Conservation (phyloP, 306 rosid genomes). For the Glycine soja region DNA sequence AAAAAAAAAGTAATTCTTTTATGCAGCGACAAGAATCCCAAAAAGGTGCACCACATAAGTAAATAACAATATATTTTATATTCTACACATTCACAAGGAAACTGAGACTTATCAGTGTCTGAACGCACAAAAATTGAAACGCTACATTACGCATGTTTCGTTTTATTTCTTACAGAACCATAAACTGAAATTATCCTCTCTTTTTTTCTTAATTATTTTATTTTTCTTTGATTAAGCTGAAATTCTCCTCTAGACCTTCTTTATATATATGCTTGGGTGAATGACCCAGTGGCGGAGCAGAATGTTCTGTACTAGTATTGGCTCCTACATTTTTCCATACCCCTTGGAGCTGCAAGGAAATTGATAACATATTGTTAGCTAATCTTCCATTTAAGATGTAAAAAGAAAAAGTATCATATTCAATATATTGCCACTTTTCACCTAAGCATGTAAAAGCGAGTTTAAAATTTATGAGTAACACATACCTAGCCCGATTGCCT, state of each 20-base stretch:
- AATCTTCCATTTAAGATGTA: background rate
- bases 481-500: slow-evolving; percentile 26
- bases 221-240: background rate
- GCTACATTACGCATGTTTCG: slow-evolving; percentile 5
- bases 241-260: background rate
- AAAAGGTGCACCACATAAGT: slow-evolving; percentile 1
- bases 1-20: background rate
- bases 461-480: background rate
- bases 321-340: slow-evolving; percentile 9
- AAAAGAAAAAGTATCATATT: background rate
- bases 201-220: background rate
- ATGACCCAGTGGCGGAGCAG: background rate
- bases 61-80: background rate
- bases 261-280: background rate
- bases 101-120: slow-evolving; percentile 6
- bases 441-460: background rate
- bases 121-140: slow-evolving; percentile 26
- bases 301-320: background rate
- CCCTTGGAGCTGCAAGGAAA: slow-evolving; percentile 28
- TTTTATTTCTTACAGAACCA: slow-evolving; percentile 27
- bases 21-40: background rate
- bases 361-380: background rate
- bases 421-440: background rate
- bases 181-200: slow-evolving; percentile 5
- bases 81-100: slow-evolving; percentile 24